Evolutionary conservation across 2,329 filamentous ascomycete species (phyloP).

Genomic region (Drechslerella dactyloides): DNA sequence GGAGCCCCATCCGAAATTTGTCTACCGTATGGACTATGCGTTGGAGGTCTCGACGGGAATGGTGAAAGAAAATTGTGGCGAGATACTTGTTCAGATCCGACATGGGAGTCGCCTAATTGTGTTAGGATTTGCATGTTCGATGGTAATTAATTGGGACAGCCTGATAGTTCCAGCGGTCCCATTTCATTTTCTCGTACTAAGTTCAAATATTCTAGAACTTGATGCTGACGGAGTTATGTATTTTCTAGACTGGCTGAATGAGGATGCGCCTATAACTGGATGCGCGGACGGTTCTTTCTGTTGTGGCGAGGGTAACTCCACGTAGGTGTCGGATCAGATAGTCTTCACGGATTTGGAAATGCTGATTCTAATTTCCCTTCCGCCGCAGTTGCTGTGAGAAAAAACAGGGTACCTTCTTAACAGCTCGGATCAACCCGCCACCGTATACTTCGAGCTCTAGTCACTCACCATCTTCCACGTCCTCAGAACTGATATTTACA

Average conservation of each 20-base stretch:
- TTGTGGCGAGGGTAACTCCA: neutral
- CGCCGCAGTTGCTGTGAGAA: neutral
- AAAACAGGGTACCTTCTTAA: neutral
- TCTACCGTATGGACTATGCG: neutral
- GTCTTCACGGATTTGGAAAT: neutral
- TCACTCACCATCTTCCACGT: neutral
- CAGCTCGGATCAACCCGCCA: neutral
- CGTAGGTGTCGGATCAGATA: neutral
- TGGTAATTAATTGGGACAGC: neutral
- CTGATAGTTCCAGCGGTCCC: no score
- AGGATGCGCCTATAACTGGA: neutral
- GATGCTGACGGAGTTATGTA: no score
- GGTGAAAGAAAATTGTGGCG: neutral
- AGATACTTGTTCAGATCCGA: constrained; percentile 1
- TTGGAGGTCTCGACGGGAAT: neutral
- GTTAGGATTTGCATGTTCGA: neutral
- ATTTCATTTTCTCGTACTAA: no score
- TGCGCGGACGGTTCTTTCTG: neutral
- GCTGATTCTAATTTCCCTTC: neutral
- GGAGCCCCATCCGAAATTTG: no score
- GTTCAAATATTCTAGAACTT: no score
- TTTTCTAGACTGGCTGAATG: neutral
- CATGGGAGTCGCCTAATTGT: constrained; percentile 1
- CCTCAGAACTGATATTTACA: neutral
- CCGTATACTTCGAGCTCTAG: neutral